These are phyloP conservation scores for Boechera retrofracta DNA, from an alignment of 345 rosid genomes.

Conservation along the genomic window DNA sequence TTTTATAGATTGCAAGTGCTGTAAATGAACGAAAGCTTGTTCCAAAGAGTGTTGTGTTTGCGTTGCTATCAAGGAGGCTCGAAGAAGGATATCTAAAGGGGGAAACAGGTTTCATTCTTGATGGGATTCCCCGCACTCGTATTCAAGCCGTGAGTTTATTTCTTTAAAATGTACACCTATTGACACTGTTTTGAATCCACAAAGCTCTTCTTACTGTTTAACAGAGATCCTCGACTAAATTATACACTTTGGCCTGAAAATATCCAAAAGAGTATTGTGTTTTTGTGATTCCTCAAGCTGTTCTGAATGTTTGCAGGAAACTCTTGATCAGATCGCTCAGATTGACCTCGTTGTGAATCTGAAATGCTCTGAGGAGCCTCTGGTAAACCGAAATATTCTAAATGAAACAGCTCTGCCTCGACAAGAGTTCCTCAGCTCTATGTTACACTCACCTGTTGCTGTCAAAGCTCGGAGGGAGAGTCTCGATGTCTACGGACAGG, in stretches of 20 bases:
- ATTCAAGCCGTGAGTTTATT: slow-evolving; percentile 68
- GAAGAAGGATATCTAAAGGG: slow-evolving; percentile 82
- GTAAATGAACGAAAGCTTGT: slow-evolving; percentile 77
- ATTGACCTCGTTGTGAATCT: slow-evolving; percentile 88
- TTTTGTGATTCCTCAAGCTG: slow-evolving; percentile 6
- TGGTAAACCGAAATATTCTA: slow-evolving; percentile 47
- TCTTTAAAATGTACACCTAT: neutral
- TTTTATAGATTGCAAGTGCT: slow-evolving; percentile 46
- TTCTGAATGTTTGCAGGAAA: slow-evolving; percentile 61
- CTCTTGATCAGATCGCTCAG: slow-evolving; percentile 81
- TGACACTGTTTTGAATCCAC: neutral
- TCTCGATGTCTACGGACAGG: slow-evolving; percentile 54
- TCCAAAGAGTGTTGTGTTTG: slow-evolving; percentile 74
- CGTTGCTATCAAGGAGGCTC: slow-evolving; percentile 79
- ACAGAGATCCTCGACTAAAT: neutral
- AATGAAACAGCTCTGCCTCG: slow-evolving; percentile 40
- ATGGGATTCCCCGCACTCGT: slow-evolving; percentile 89
- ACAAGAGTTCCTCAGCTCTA: slow-evolving; percentile 45
- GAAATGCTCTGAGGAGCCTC: slow-evolving; percentile 55
- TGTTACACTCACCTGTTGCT: slow-evolving; percentile 48
- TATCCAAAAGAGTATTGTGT: slow-evolving; percentile 44
- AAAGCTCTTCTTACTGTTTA: neutral
- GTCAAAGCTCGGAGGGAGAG: slow-evolving; percentile 55
- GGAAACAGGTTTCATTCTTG: slow-evolving; percentile 91
- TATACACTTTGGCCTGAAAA: slow-evolving; percentile 31